Evolutionary conservation across 768 basidiomycete genomes (phyloP), one percentile per base, ranked within the genome.

Genomic region (Psilocybe tampanensis): DNA sequence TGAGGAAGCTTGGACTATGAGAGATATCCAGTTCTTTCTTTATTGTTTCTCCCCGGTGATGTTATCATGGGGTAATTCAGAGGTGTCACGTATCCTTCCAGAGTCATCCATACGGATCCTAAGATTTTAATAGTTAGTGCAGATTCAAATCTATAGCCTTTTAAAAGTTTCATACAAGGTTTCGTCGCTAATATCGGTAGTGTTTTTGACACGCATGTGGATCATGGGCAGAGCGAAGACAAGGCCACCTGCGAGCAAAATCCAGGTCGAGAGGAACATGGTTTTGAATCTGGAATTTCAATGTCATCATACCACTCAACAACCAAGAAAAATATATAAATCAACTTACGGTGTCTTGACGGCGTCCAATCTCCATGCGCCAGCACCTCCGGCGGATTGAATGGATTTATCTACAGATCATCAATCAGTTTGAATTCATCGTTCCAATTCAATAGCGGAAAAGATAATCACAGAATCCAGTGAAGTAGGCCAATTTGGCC

Each of bases 301-400:
- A 29, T 49, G 18, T 39, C 36, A 13, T 13, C 19, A 23, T 48
- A 55, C 18, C 19, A 29, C 29, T 39, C 36, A n/a, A 6, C 4
- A 4, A 44, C 26, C 18, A 44, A 13, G 8, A 57, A 23, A 17
- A 15, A 50, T 18, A 53, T 39, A 39, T 13, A 13, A 3, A 39
- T 17, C 9, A 3, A 76, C 87, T 69, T 66, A 90, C 86, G 90
- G 87, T 22, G 77, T 63, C 36, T 71, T 68, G 17, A 83, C 75
- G 3, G 78, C 89, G 70, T 92, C 90, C 8, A 83, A 84, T 43
- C 85, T 79, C 89, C 89, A 92, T 15, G 81, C 72, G 41, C 84
- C 88, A 2, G 88, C 90, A 21, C 84, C 89, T 58, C 86, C 90
- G 6, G 89, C 89, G 12, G 87, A 89, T 66, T 92, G 90, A 43